These are phyloP conservation scores for Blastobotrys aristatus DNA, from an alignment of 1,139 yeast genomes.

Conservation along the genomic window DNA sequence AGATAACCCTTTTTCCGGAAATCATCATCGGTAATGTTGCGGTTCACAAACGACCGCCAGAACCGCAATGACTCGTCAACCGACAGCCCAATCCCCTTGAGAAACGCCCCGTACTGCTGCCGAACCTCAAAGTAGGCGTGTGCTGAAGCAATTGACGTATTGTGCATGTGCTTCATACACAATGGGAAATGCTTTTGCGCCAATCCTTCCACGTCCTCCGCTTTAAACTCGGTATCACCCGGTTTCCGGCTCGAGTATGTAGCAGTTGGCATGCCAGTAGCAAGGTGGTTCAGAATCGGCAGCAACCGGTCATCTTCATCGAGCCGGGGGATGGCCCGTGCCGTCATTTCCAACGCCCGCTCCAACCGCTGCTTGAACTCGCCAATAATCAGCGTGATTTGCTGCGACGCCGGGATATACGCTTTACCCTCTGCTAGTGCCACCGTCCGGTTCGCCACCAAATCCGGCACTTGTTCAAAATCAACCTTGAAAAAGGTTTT, in stretches of 20 bases:
- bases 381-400: conserved; percentile 56
- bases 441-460: conserved; percentile 66
- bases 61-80: conserved; percentile 85
- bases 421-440: conserved; percentile 66
- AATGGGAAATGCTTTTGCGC: conserved; percentile 71
- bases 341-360: conserved; percentile 57
- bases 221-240: conserved; percentile 49
- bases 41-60: conserved; percentile 68
- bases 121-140: conserved; percentile 83
- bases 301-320: conserved; percentile 89
- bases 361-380: conserved; percentile 60
- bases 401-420: conserved; percentile 79
- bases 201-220: conserved; percentile 54
- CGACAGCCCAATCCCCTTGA: conserved; percentile 82
- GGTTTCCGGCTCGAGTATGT: conserved; percentile 19
- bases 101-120: conserved; percentile 75
- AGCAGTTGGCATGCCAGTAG: conserved; percentile 45
- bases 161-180: conserved; percentile 70
- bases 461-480: conserved; percentile 75
- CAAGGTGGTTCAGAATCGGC: conserved; percentile 74
- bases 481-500: conserved; percentile 61
- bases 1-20: conserved; percentile 85
- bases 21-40: conserved; percentile 60
- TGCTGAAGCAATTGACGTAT: conserved; percentile 51
- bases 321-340: conserved; percentile 72